phyloP scores from a whole-genome alignment of 192 early-diverging fungal species.

The Podila horticola region DNA sequence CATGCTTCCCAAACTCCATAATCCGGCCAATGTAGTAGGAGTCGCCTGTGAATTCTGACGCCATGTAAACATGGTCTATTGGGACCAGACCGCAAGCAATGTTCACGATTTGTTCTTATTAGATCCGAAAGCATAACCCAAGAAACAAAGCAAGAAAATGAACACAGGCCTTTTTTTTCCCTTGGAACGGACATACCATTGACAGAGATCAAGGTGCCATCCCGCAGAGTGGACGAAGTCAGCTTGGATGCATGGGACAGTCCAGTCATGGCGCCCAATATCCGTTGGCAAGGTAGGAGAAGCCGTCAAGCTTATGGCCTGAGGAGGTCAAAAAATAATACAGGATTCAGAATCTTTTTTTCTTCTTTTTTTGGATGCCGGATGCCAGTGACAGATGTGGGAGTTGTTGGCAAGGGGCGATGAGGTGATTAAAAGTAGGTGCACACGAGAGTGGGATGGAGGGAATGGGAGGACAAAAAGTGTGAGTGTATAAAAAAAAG shows the following conservation, averaged over 20 bases:
- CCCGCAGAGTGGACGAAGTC: conserved; percentile 23
- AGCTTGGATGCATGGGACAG: conserved; percentile 11
- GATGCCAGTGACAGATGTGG: too few relatives aligned
- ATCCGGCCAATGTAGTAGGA: conserved; percentile 83
- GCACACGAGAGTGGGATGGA: too few relatives aligned
- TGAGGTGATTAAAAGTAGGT: too few relatives aligned
- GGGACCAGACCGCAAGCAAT: background rate
- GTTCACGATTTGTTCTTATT: background rate
- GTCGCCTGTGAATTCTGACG: conserved; percentile 77
- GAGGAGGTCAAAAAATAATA: too few relatives aligned
- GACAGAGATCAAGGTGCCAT: conserved; percentile 37
- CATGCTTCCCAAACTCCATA: conserved; percentile 76
- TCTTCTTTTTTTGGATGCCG: too few relatives aligned
- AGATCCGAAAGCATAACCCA: background rate
- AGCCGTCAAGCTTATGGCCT: too few relatives aligned
- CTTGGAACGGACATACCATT: conserved; percentile 25
- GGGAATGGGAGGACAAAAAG: too few relatives aligned
- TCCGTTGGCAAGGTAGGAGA: too few relatives aligned
- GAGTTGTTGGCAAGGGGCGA: too few relatives aligned
- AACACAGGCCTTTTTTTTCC: background rate
- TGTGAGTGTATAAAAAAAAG: too few relatives aligned
- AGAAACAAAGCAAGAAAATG: background rate
- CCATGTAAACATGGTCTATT: conserved; percentile 81
- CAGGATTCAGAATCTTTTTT: too few relatives aligned
- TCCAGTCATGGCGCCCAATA: conserved; percentile 24